phyloP scores from a whole-genome alignment of 305 asterid genomes.

The Lippia alba region DNA sequence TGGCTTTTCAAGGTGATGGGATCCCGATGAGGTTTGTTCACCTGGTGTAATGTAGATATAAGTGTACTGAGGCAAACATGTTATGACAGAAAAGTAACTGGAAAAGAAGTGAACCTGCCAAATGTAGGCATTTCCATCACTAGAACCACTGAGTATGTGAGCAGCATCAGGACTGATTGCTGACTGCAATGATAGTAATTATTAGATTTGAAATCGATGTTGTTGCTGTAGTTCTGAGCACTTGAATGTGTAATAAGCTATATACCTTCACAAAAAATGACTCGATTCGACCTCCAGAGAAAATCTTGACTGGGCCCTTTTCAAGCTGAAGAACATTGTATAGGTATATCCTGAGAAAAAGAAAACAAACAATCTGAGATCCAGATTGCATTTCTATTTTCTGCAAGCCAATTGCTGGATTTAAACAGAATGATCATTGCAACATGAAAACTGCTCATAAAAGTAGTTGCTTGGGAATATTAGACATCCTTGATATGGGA shows the following conservation, averaged over 20 bases:
- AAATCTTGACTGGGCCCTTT: slow-evolving; percentile 70
- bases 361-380: slow-evolving; percentile 13
- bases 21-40: slow-evolving; percentile 66
- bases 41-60: slow-evolving; percentile 49
- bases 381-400: neutral
- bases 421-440: neutral
- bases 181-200: slow-evolving; percentile 57
- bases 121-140: slow-evolving; percentile 93
- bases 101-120: slow-evolving; percentile 71
- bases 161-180: slow-evolving; percentile 91
- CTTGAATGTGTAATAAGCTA: neutral
- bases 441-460: neutral
- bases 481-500: slow-evolving; percentile 1
- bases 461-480: slow-evolving; percentile 9
- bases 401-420: slow-evolving; percentile 7
- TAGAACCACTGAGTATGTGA: slow-evolving; percentile 92
- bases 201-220: slow-evolving; percentile 24
- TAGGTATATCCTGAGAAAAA: slow-evolving; percentile 73
- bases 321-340: slow-evolving; percentile 85
- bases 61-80: neutral
- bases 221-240: neutral
- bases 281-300: slow-evolving; percentile 72
- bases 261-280: slow-evolving; percentile 92
- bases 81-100: neutral
- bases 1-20: slow-evolving; percentile 77